These are phyloP conservation scores for Microbotryum lychnidis-dioicae DNA, from an alignment of 1,284 basidiomycete genomes.

Conservation along the genomic window DNA sequence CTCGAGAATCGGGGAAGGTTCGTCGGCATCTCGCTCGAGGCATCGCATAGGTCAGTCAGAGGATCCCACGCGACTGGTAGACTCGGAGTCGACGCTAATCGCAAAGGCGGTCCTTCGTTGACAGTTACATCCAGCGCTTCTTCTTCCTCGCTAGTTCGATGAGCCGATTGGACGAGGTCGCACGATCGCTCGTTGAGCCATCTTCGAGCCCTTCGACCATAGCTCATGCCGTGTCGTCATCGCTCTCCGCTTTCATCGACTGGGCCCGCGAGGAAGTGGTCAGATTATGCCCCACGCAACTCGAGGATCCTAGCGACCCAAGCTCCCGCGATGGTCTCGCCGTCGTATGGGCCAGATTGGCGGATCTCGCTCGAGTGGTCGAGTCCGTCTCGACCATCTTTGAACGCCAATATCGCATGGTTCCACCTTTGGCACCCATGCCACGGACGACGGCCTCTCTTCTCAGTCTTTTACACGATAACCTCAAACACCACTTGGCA, in stretches of 20 bases:
- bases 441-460: slow-evolving; percentile 1
- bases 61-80: background rate
- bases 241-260: slow-evolving; percentile 1
- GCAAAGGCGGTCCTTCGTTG: background rate
- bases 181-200: background rate
- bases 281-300: background rate
- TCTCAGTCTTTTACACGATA: background rate
- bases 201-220: background rate
- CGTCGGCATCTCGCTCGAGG: background rate
- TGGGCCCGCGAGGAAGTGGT: background rate
- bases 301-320: background rate
- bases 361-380: background rate
- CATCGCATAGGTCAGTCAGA: background rate
- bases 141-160: slow-evolving; percentile 1
- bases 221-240: background rate
- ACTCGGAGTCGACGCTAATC: background rate
- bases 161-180: slow-evolving; percentile 5
- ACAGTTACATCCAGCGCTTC: slow-evolving; percentile 3
- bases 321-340: background rate
- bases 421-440: background rate
- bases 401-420: background rate
- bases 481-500: background rate
- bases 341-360: background rate
- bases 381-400: background rate
- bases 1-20: background rate